Conservation (phyloP, 176 grass and related monocot species). For the Raddia guianensis region DNA sequence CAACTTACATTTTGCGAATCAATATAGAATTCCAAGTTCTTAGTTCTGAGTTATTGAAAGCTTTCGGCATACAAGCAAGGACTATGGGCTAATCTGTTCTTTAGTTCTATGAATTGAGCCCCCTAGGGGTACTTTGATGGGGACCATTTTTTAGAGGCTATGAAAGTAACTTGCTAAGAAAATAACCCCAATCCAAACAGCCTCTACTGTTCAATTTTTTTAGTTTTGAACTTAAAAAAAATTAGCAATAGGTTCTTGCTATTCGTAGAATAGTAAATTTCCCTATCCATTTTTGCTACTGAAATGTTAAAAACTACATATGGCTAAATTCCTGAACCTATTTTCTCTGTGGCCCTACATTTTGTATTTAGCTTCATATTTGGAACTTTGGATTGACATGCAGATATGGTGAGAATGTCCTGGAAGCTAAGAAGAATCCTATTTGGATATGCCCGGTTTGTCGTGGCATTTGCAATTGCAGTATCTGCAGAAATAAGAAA, state of each 20-base stretch:
- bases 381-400: background rate
- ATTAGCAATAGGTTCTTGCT: background rate
- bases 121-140: too few relatives aligned
- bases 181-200: too few relatives aligned
- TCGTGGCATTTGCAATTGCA: conserved; percentile 93
- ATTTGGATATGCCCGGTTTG: conserved; percentile 87
- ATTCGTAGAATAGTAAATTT: background rate
- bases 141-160: too few relatives aligned
- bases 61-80: background rate
- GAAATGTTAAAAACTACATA: background rate
- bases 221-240: background rate
- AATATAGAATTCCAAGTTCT: background rate
- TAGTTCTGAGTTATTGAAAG: background rate
- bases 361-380: background rate
- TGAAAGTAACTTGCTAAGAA: too few relatives aligned
- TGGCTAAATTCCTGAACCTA: background rate
- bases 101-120: background rate
- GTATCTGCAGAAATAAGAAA: conserved; percentile 85
- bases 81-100: background rate
- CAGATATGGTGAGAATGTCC: conserved; percentile 95
- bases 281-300: background rate
- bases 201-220: background rate
- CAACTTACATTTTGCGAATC: background rate
- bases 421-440: conserved; percentile 77
- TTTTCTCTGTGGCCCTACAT: background rate